phyloP scores from a whole-genome alignment of 306 rosid species.

The Gillenia trifoliata region DNA sequence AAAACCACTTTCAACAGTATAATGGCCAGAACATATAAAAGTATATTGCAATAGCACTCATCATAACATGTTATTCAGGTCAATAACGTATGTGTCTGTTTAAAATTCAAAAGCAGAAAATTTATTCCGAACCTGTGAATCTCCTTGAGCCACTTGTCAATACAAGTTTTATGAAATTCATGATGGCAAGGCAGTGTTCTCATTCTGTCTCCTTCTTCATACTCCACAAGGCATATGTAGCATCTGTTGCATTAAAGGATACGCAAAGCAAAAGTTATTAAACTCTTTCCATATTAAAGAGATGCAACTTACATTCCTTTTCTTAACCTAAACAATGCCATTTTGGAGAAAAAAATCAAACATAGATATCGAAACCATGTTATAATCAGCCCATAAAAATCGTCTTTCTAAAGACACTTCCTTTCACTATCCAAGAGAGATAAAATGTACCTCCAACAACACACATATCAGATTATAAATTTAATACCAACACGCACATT shows the following conservation, averaged over 20 bases:
- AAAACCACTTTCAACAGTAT: neutral
- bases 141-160: conserved; percentile 99
- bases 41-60: neutral
- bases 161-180: conserved; percentile 80
- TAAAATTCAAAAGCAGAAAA: neutral
- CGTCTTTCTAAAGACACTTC: neutral
- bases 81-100: neutral
- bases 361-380: neutral
- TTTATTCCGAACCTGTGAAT: conserved; percentile 68
- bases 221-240: conserved; percentile 98
- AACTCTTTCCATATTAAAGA: neutral
- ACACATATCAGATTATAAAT: conserved; percentile 1
- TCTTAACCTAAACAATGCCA: neutral
- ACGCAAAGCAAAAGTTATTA: conserved; percentile 4
- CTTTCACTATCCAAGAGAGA: neutral
- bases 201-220: conserved; percentile 91
- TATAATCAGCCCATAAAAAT: neutral
- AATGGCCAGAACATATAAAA: neutral
- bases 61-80: neutral
- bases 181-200: conserved; percentile 88
- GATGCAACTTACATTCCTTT: neutral
- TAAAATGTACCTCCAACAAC: neutral
- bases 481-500: neutral
- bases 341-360: neutral
- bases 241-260: conserved; percentile 52